These are phyloP conservation scores for Monotropa hypopitys DNA, from an alignment of 179 eudicot species.

Conservation along the genomic window DNA sequence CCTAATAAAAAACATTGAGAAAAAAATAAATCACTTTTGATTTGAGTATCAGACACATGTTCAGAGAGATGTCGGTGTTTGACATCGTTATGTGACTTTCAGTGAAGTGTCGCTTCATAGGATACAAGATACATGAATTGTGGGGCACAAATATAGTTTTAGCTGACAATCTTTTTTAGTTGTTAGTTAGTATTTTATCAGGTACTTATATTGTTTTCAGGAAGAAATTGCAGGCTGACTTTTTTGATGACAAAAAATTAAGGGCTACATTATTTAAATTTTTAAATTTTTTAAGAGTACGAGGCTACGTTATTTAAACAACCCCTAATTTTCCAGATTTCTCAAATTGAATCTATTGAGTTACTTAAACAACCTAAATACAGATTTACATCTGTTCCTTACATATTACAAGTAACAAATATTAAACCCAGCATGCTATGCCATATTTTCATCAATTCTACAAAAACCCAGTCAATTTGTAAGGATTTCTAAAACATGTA, in stretches of 20 bases:
- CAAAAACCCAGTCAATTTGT: too few species aligned
- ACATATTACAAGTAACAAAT: too few species aligned
- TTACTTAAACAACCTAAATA: too few species aligned
- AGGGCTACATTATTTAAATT: neutral
- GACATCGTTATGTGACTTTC: neutral
- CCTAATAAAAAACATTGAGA: neutral
- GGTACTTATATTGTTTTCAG: neutral
- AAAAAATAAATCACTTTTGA: neutral
- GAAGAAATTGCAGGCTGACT: neutral
- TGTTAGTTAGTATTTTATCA: neutral
- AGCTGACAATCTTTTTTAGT: neutral
- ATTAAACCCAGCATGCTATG: too few species aligned
- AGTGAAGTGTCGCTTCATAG: neutral
- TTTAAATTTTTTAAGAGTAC: neutral
- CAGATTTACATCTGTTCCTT: too few species aligned
- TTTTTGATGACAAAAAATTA: neutral
- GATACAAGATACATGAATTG: neutral
- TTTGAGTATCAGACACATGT: neutral
- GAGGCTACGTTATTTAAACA: too few species aligned
- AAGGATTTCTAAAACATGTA: too few species aligned
- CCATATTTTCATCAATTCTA: too few species aligned
- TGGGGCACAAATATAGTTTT: neutral
- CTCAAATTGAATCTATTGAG: too few species aligned
- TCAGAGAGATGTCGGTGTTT: neutral
- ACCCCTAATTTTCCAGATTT: too few species aligned